These are phyloP conservation scores for Sanghuangporus weigelae DNA, from an alignment of 1,284 basidiomycete genomes.

Conservation along the genomic window DNA sequence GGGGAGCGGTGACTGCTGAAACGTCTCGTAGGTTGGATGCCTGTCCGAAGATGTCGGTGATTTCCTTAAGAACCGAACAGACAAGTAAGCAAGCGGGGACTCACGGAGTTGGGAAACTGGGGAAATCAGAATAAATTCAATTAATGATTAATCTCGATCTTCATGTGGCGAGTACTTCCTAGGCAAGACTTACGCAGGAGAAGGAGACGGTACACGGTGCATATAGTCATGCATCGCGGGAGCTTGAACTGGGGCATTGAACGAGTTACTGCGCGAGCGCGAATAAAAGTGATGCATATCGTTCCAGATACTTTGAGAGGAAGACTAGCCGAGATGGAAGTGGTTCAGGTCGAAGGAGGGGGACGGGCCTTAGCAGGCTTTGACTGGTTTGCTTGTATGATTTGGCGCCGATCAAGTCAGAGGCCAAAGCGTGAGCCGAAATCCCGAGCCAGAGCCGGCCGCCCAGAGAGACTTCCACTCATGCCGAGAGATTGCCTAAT, in stretches of 20 bases:
- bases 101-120: slow-evolving; percentile 9
- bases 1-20: not conserved
- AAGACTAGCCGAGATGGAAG: not conserved
- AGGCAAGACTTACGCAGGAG: slow-evolving; percentile 7
- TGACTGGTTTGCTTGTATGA: not conserved
- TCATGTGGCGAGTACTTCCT: not conserved
- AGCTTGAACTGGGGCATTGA: slow-evolving; percentile 8
- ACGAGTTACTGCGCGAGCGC: slow-evolving; percentile 12
- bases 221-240: not conserved
- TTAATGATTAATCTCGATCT: not conserved
- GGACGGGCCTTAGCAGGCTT: not conserved
- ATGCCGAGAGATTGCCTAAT: too few species aligned
- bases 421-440: not conserved
- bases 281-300: slow-evolving; percentile 1
- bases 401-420: not conserved
- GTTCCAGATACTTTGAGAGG: slow-evolving; percentile 2
- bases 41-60: not conserved
- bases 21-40: not conserved
- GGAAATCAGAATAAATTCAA: not conserved
- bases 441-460: not conserved
- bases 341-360: slow-evolving; percentile 1
- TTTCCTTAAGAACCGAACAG: not conserved
- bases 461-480: too few species aligned
- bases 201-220: slow-evolving; percentile 1
- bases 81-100: not conserved